Evolutionary conservation across 2,329 filamentous ascomycete species (phyloP), one percentile per base, ranked within the genome.

Genomic region (Dothistroma septosporum): DNA sequence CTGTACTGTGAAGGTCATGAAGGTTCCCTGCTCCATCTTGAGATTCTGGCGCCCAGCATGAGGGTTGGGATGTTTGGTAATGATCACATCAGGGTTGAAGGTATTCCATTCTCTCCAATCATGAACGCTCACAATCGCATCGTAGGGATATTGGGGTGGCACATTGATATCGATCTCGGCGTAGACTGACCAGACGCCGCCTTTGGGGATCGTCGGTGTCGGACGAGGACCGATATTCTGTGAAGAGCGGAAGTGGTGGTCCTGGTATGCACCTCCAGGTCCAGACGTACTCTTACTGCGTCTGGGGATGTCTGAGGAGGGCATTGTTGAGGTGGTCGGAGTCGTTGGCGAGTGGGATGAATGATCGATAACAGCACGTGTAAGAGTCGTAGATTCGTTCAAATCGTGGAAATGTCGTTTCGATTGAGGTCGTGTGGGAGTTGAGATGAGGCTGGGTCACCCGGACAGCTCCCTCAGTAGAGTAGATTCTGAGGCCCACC

Each of bases 71-170:
- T 80, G 78, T 41, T 74, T 72, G 49, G 73, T 76, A 64, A 82
- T 77, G n/a, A 74, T 75, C 4, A 80, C 78, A 24, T 72, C 71
- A 2, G 78, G 75, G 6, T 78, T 72, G 66, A 80, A 81, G 7
- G 72, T 71, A 64, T 81, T 82, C 80, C 80, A 82, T 52, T 74
- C 66, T 22, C 75, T 73, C 76, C 76, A 82, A 31, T 55, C 55
- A 22, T 77, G 75, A 31, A 77, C 77, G 67, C 81, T 73, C 53
- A 77, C 72, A 4, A 81, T 68, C 9, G 74, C 73, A 24, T 76
- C 70, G 73, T 78, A 80, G 61, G 80, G 76, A n/a, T 73, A 67
- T 22, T 73, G 64, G 2, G 77, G 71, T 9, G 77, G 73, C 1
- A 78, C 78, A 48, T 70, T 66, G 68, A 80, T 79, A 33, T 68